These are phyloP conservation scores for Clitoria ternatea DNA, from an alignment of 306 rosid genomes.

Conservation along the genomic window DNA sequence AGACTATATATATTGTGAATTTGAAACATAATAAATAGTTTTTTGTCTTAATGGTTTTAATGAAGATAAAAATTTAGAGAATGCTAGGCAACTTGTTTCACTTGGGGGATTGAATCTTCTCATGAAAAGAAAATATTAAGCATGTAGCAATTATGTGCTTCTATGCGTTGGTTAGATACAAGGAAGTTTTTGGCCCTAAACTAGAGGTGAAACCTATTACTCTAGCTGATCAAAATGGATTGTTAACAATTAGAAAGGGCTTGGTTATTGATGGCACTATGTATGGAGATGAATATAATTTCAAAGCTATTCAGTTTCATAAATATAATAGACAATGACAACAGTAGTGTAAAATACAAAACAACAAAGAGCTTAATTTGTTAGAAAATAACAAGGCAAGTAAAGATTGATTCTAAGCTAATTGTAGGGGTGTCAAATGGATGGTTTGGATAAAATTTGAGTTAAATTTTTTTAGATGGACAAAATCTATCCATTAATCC, in stretches of 20 bases:
- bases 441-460: no score
- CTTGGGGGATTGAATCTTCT: no score
- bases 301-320: background rate
- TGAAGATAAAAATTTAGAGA: no score
- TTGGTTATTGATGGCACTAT: constrained; percentile 23
- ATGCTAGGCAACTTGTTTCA: no score
- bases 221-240: constrained; percentile 21
- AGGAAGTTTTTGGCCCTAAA: constrained; percentile 53
- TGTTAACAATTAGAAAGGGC: constrained; percentile 20
- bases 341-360: background rate
- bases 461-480: no score
- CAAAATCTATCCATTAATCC: no score
- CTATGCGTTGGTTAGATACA: constrained; percentile 41
- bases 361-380: background rate
- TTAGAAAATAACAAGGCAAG: no score
- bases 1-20: no score
- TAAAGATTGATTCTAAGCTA: no score
- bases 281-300: constrained; percentile 25
- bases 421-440: no score
- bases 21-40: no score
- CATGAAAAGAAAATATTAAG: background rate
- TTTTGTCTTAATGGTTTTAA: no score
- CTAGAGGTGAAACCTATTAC: constrained; percentile 29
- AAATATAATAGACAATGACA: background rate
- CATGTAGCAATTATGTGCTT: background rate